Evolutionary conservation across 345 rosid species (phyloP).

Genomic region (Eucalyptus pumila): DNA sequence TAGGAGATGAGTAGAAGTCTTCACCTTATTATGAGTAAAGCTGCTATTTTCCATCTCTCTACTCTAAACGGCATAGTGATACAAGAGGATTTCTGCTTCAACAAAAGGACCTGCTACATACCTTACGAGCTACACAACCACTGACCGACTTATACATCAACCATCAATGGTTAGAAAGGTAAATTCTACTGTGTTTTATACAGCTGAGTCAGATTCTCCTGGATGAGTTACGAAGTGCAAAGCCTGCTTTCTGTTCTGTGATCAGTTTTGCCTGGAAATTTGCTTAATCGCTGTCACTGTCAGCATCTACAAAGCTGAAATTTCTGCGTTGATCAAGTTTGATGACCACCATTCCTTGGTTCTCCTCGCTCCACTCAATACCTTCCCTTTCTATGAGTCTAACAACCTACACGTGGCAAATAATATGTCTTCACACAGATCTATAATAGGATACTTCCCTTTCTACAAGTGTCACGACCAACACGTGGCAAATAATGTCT

Average conservation of each 20-base stretch:
- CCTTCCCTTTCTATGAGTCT: constrained; percentile 55
- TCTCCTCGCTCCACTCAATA: constrained; percentile 60
- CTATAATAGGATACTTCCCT: neutral
- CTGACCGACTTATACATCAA: neutral
- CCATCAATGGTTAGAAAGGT: neutral
- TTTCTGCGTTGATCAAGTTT: constrained; percentile 49
- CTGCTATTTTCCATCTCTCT: neutral
- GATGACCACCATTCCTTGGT: constrained; percentile 60
- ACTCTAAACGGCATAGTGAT: neutral
- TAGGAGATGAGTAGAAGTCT: neutral
- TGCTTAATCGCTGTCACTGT: constrained; percentile 33
- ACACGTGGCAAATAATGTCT: neutral
- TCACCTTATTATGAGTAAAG: neutral
- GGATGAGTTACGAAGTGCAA: neutral
- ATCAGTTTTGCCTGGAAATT: neutral
- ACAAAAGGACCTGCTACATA: neutral
- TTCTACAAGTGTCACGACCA: constrained; percentile 34
- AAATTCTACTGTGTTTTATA: neutral
- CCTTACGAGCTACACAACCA: neutral
- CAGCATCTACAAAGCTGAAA: constrained; percentile 56
- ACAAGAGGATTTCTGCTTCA: neutral
- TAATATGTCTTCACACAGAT: neutral
- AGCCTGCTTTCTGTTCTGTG: neutral
- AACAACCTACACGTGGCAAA: constrained; percentile 35
- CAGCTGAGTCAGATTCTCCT: neutral